A percentile compares a stretch with the other conserved stretches of the same genome.
Conservation (phyloP, 2,329 filamentous ascomycete genomes). For the Diplodia sapinea region DNA sequence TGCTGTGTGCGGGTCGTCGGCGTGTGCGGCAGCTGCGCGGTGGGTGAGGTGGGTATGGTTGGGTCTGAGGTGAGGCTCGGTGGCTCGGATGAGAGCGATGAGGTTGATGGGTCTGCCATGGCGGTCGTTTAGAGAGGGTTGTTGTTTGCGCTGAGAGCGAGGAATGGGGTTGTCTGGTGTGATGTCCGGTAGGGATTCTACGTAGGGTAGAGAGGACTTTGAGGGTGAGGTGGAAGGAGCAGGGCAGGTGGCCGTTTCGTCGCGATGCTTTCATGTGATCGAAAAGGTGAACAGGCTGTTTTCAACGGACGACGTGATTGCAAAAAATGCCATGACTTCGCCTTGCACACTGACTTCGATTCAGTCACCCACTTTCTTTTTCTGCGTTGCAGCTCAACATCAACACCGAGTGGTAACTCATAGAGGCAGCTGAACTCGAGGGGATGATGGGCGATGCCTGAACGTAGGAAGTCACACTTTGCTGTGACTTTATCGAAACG, state of each 20-base stretch:
- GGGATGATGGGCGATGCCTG: neutral
- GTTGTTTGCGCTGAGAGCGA: neutral
- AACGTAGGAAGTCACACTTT: neutral
- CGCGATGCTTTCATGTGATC: neutral
- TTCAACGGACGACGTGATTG: neutral
- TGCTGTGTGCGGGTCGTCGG: neutral
- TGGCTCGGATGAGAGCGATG: neutral
- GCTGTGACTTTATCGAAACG: neutral
- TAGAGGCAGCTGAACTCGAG: neutral
- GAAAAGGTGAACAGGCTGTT: neutral
- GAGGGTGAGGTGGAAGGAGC: neutral
- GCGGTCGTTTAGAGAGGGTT: neutral
- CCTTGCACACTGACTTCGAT: neutral
- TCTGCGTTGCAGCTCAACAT: neutral
- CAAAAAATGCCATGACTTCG: neutral
- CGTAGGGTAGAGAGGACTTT: neutral
- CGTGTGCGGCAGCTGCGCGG: neutral
- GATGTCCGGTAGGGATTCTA: neutral
- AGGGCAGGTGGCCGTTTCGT: neutral
- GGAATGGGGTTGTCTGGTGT: neutral
- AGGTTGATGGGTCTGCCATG: neutral
- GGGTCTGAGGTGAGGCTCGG: conserved; percentile 2
- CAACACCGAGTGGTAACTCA: neutral
- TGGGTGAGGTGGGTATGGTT: conserved; percentile 7
- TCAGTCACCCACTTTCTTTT: neutral